Evolutionary conservation across 257 asterid genomes (phyloP), one percentile per base, ranked within the genome.

Genomic region (Solanum lycopersicoides): DNA sequence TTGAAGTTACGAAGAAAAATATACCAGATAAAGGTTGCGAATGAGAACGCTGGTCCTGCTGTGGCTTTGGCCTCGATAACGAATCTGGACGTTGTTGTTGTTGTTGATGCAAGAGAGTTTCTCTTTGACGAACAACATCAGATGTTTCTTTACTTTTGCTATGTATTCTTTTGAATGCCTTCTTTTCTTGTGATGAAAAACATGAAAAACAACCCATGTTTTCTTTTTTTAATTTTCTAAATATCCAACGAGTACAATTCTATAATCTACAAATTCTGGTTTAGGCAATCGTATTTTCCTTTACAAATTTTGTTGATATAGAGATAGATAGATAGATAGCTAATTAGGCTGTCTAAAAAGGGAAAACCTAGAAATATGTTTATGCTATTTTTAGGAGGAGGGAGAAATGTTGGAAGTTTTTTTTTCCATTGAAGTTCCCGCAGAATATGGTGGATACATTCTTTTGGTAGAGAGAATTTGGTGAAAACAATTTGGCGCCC

Each of bases 401-500:
- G 75, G 5, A 37, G 84, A 50, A 53, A 66, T 56, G 59, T 60
- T 32, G 68, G 42, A 82, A 13, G 66, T 76, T 86, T 86, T 56
- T 56, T 89, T 89, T 89, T 12, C 84, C 86, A 60, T 50, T 87
- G 50, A 66, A 37, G 73, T 85, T 82, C 85, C 89, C 92, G 91
- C 86, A 71, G 83, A 90, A 90, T 82, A 20, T 86, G 93, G 90
- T 80, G 20, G 88, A 87, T 63, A 82, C 87, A 83, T 83, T 74
- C 91, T 88, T 50, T 73, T 74, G 92, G 90, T 42, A 74, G 90
- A 84, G 88, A 88, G 88, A 83, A 87, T 74, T 79, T 83, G 87
- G 72, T 88, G n/a, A 77, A 44, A 37, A 74, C 20, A 37, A 37
- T 37, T 37, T 5, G 39, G 39, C 39, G 39, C 39, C 39, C 39